Evolutionary conservation across 2,329 filamentous ascomycete genomes (phyloP).

Genomic region (Botrytis byssoidea): DNA sequence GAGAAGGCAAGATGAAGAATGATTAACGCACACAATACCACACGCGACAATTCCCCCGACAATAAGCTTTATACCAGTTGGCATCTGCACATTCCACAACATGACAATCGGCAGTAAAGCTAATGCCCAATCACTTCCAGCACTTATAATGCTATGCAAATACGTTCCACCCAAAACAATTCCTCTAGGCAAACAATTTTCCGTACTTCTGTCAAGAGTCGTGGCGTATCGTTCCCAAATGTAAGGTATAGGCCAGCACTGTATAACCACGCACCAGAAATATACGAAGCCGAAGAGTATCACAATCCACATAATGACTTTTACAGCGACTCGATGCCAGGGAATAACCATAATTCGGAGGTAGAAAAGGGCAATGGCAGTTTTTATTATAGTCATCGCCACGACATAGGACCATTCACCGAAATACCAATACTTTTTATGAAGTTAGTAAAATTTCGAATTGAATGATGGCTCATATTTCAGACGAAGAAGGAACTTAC

Average conservation of each 20-base stretch:
- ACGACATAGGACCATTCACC: background rate
- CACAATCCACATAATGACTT: background rate
- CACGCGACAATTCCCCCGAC: background rate
- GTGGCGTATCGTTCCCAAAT: background rate
- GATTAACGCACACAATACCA: background rate
- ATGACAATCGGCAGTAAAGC: background rate
- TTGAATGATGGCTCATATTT: background rate
- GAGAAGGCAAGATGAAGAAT: too few species aligned
- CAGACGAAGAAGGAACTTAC: background rate
- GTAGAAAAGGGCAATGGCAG: conserved; percentile 1
- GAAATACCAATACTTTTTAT: background rate
- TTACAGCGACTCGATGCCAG: background rate
- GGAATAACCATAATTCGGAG: background rate
- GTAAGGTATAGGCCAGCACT: background rate
- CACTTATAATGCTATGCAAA: background rate
- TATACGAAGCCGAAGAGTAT: background rate
- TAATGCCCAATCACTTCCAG: background rate
- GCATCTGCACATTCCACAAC: background rate
- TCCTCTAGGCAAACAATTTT: background rate
- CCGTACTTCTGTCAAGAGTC: background rate
- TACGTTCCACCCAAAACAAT: background rate
- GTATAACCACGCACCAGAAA: background rate
- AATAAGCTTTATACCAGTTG: background rate
- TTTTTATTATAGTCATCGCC: background rate
- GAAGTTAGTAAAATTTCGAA: background rate